Conservation (phyloP, 805 yeast species). For the Ogataea pilisensis region DNA sequence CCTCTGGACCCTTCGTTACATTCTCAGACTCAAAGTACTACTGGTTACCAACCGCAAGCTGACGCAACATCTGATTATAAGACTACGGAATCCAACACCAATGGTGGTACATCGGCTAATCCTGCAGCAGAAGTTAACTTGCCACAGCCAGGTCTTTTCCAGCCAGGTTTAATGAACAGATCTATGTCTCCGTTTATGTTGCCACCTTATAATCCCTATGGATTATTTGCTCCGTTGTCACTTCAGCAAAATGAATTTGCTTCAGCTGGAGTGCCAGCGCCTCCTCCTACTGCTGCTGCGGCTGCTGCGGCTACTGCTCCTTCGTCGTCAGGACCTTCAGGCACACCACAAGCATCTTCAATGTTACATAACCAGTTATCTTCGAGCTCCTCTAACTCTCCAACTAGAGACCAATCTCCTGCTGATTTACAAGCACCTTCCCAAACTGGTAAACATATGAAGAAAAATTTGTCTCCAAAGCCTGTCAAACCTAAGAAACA, state of each 20-base stretch:
- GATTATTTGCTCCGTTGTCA: conserved; percentile 17
- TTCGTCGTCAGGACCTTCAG: conserved; percentile 2
- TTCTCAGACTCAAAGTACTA: not conserved
- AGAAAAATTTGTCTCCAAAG: conserved; percentile 22
- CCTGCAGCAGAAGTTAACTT: conserved; percentile 2
- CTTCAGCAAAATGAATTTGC: not conserved
- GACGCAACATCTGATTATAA: no score
- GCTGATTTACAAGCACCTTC: conserved; percentile 3
- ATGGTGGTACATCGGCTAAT: not conserved
- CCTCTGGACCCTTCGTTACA: not conserved
- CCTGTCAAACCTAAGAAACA: conserved; percentile 33
- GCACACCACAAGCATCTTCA: conserved; percentile 2
- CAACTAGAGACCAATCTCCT: conserved; percentile 13
- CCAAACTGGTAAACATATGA: conserved; percentile 7
- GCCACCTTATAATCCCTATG: conserved; percentile 49
- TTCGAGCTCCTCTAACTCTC: conserved; percentile 3
- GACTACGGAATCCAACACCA: not conserved
- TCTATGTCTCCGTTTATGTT: conserved; percentile 40
- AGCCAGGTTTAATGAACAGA: conserved; percentile 22
- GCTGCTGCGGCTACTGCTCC: no score
- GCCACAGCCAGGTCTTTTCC: conserved; percentile 16
- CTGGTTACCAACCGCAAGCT: not conserved
- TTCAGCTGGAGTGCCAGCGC: not conserved
- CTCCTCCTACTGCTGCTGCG: no score
- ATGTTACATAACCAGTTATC: not conserved